Base-by-base conservation (phyloP, 139 green algal species). In the Chlorella sp. region DNA sequence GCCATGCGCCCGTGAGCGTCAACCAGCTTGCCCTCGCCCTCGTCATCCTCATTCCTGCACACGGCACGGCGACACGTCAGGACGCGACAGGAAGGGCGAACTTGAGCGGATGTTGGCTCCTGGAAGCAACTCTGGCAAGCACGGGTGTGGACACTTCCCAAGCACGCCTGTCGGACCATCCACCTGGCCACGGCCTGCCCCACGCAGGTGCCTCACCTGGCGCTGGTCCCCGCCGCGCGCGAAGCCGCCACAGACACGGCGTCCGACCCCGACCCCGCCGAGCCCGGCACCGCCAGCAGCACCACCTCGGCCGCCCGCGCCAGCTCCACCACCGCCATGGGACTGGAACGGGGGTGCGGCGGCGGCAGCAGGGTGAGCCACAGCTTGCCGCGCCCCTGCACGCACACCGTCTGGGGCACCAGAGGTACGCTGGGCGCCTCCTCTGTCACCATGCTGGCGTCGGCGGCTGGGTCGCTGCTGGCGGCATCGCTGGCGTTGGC, bases 281-380 rank as follows among this genome's bases (percentile, higher is more conserved):
- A n/a, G 22, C 81, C 86, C 0, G 86, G 78, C 49, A 92, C 22
- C 20, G 86, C 68, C 67, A 92, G 79, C 72, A 96, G 62, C 70
- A 96, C 29, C 42, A 89, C 74, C 75, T 91, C 55, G 60, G 63
- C 36, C n/a, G 71, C 70, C 51, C 84, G 5, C 77, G 82, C 31
- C 75, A 96, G 31, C 1, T 93, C 88, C 0, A 92, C 82, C 4
- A 89, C 62, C 0, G 75, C 81, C 62, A 94, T 68, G 24, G 89
- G 82, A 78, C 92, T 84, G 30, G 69, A 17, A 5, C 32, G 62
- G 49, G n/a, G 42, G 42, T n/a, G 17, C 42, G 64, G 1, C 42
- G 90, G 85, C 20, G 90, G 86, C 67, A 96, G 80, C 31, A 95
- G 70, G 22, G 85, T 91, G 22, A 94, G 77, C 14, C 81, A 82